Percentiles rank a stretch among this genome's conserved stretches.
These are phyloP conservation scores for Neurospora intermedia DNA, from an alignment of 495 filamentous ascomycete genomes.

Conservation along the genomic window DNA sequence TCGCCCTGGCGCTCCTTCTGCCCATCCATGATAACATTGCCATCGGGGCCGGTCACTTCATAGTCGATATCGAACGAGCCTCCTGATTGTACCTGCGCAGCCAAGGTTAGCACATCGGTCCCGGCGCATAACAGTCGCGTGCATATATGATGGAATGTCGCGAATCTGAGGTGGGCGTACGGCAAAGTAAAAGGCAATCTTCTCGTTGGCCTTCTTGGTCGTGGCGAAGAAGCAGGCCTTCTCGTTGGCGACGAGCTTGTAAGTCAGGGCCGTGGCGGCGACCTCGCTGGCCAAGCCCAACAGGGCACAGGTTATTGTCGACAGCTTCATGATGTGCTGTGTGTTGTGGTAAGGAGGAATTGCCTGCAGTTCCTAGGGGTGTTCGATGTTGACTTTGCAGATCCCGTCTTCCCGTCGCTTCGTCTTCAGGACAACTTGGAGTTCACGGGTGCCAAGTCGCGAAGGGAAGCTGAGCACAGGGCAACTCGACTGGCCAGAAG, in stretches of 20 bases:
- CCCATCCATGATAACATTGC: slow-evolving; percentile 76
- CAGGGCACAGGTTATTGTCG: slow-evolving; percentile 42
- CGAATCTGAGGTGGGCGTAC: slow-evolving; percentile 40
- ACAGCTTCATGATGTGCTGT: slow-evolving; percentile 36
- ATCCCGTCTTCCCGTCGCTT: not conserved
- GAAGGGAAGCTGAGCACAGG: not conserved
- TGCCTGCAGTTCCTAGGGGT: not conserved
- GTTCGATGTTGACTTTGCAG: not conserved
- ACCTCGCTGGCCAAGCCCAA: slow-evolving; percentile 53
- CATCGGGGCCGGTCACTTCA: slow-evolving; percentile 69
- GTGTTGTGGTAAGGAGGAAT: slow-evolving; percentile 1
- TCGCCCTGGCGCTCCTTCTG: slow-evolving; percentile 92
- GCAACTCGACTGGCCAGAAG: not conserved
- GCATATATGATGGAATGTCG: slow-evolving; percentile 1
- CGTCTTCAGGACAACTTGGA: not conserved
- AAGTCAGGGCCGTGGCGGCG: slow-evolving; percentile 85
- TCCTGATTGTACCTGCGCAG: slow-evolving; percentile 77
- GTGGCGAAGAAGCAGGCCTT: slow-evolving; percentile 87
- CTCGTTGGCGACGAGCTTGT: slow-evolving; percentile 83
- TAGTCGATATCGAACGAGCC: slow-evolving; percentile 96
- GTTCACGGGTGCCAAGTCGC: not conserved
- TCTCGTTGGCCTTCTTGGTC: slow-evolving; percentile 63
- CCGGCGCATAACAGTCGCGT: not conserved
- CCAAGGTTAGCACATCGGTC: not conserved
- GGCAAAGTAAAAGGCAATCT: slow-evolving; percentile 98